Conservation (phyloP, 345 rosid species). For the Salix viminalis region DNA sequence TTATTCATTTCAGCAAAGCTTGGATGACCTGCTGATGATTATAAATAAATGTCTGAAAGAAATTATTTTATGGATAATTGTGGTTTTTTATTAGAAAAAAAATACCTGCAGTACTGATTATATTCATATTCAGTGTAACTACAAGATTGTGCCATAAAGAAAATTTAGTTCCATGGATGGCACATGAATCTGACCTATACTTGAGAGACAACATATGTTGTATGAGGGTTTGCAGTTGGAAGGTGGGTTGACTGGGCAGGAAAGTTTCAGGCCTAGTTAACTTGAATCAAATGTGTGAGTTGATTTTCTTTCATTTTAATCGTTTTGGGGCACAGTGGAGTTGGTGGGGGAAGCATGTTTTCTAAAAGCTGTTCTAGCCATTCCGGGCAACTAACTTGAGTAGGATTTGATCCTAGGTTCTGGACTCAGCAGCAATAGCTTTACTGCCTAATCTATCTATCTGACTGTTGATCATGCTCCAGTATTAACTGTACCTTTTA, state of each 20-base stretch:
- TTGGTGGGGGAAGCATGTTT: not conserved
- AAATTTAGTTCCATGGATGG: not conserved
- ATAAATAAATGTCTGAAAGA: constrained; percentile 1
- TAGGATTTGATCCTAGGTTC: not conserved
- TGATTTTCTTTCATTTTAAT: not conserved
- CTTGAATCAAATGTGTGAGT: not conserved
- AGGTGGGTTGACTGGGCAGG: not conserved
- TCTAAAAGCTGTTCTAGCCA: not conserved
- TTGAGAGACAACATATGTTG: not conserved
- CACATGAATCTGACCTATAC: not conserved
- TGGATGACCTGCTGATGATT: not conserved
- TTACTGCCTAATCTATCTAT: not conserved
- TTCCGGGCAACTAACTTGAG: not conserved
- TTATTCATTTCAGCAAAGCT: not conserved
- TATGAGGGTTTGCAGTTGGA: not conserved
- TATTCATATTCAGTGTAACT: not conserved
- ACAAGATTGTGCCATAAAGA: not conserved
- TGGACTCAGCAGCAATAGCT: not conserved
- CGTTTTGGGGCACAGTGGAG: not conserved
- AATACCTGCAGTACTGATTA: not conserved
- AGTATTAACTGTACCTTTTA: not conserved
- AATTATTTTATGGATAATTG: not conserved
- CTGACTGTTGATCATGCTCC: no score
- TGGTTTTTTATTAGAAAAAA: not conserved
- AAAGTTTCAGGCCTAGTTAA: not conserved